These are phyloP conservation scores for Cryomyces minteri DNA, from an alignment of 495 filamentous ascomycete genomes.

Conservation along the genomic window DNA sequence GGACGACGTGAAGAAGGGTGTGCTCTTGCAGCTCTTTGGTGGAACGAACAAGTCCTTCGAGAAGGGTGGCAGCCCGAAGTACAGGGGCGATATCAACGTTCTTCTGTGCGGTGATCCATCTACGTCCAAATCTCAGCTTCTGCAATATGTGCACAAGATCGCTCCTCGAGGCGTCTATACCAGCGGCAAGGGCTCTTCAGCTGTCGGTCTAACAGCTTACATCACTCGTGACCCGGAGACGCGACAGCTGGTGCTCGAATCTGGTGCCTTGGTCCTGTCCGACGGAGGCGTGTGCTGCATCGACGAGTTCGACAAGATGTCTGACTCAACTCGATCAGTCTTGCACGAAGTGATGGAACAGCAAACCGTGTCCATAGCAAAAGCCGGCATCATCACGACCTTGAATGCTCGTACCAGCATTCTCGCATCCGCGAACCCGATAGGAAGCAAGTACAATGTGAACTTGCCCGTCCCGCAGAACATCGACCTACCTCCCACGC, in stretches of 20 bases:
- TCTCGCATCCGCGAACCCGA: conserved; percentile 91
- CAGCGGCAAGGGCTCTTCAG: conserved; percentile 90
- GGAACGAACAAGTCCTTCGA: conserved; percentile 98
- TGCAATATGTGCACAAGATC: conserved; percentile 92
- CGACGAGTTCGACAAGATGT: conserved; percentile 99
- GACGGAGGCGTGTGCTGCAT: conserved; percentile 98
- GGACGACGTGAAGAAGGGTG: conserved; percentile 98
- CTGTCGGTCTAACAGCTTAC: conserved; percentile 96
- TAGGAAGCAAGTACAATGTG: conserved; percentile 92
- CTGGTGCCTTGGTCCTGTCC: conserved; percentile 83
- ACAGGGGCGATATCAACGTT: conserved; percentile 94
- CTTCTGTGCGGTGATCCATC: conserved; percentile 94
- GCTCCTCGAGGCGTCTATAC: conserved; percentile 95
- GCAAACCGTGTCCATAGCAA: conserved; percentile 96
- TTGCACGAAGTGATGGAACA: conserved; percentile 99
- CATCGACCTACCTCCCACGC: conserved; percentile 88
- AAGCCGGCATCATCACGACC: conserved; percentile 97
- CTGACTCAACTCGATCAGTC: conserved; percentile 83
- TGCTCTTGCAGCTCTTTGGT: conserved; percentile 87
- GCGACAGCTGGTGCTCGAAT: conserved; percentile 87
- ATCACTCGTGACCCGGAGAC: conserved; percentile 92
- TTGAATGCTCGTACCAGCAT: conserved; percentile 90
- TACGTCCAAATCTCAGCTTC: conserved; percentile 84
- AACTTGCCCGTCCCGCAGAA: conserved; percentile 93
- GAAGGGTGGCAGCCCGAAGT: conserved; percentile 86